phyloP scores from a whole-genome alignment of 2,329 filamentous ascomycete species.

The Thielaviopsis musarum region DNA sequence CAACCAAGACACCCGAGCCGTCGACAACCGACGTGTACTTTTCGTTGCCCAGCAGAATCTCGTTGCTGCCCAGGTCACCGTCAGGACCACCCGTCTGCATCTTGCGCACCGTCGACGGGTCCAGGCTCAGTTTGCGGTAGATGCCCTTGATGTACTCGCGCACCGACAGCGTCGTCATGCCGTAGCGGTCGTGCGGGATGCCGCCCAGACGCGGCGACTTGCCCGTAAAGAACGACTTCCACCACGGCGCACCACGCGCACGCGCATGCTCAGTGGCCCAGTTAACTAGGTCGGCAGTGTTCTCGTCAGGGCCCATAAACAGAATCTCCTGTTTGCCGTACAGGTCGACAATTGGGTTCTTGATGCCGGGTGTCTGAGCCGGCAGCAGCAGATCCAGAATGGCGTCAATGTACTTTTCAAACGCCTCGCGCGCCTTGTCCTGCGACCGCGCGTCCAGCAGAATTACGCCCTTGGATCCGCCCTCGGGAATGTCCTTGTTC shows the following conservation, averaged over 20 bases:
- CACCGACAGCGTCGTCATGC: conserved; percentile 95
- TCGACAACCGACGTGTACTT: conserved; percentile 95
- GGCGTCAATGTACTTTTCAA: conserved; percentile 99
- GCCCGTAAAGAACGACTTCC: conserved; percentile 99
- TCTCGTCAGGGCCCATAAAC: conserved; percentile 98
- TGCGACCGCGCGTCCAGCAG: conserved; percentile 87
- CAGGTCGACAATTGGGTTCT: conserved; percentile 93
- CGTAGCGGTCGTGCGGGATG: conserved; percentile 89
- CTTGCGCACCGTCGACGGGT: conserved; percentile 72
- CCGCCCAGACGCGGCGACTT: conserved; percentile 93
- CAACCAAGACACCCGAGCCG: conserved; percentile 83
- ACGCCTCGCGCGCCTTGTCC: conserved; percentile 78
- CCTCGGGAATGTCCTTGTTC: conserved; percentile 99
- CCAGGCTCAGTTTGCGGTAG: conserved; percentile 86
- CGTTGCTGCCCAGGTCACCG: conserved; percentile 91
- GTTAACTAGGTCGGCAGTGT: conserved; percentile 90
- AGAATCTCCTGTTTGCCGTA: conserved; percentile 92
- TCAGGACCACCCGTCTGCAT: conserved; percentile 96
- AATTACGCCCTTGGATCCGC: conserved; percentile 94
- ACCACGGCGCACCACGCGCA: conserved; percentile 79
- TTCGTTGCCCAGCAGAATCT: conserved; percentile 90
- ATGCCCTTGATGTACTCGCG: conserved; percentile 93
- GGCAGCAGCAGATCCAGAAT: conserved; percentile 89
- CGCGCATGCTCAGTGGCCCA: conserved; percentile 97
- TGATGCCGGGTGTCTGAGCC: conserved; percentile 85